phyloP scores from a whole-genome alignment of 2,329 filamentous ascomycete species.

The Dendrostoma leiphaemia region DNA sequence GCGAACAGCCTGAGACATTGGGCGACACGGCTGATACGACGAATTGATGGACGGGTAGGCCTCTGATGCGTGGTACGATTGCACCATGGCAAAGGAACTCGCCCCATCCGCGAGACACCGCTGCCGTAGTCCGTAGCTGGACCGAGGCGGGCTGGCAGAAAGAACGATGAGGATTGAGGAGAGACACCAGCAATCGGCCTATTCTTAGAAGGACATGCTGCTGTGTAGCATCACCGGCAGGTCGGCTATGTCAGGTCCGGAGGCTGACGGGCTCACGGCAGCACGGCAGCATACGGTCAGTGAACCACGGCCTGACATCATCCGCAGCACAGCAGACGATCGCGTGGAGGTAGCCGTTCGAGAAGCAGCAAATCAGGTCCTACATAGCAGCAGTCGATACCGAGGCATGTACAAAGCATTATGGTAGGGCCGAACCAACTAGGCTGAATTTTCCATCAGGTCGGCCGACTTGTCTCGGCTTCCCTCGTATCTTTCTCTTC shows the following conservation, averaged over 20 bases:
- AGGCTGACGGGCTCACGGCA: conserved; percentile 13
- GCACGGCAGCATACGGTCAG: no score
- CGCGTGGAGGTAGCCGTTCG: not conserved
- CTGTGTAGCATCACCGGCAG: conserved; percentile 8
- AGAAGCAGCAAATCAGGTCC: not conserved
- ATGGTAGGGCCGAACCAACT: conserved; percentile 1
- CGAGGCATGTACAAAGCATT: no score
- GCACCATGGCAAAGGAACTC: not conserved
- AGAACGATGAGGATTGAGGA: not conserved
- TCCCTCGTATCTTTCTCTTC: no score
- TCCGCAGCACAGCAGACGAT: conserved; percentile 11
- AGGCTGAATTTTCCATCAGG: conserved; percentile 1
- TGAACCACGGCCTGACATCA: conserved; percentile 16
- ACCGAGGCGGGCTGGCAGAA: no score
- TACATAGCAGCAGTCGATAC: not conserved
- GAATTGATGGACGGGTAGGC: not conserved
- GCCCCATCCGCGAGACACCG: not conserved
- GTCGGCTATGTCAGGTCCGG: conserved; percentile 11
- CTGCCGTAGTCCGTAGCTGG: not conserved
- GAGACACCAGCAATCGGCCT: no score
- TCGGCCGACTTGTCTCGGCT: conserved; percentile 3
- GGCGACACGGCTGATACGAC: not conserved
- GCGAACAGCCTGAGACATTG: not conserved
- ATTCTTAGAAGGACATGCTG: conserved; percentile 8
- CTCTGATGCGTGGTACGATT: not conserved